Base-by-base conservation (phyloP, 331 rosid species). In the Acacia pycnantha region DNA sequence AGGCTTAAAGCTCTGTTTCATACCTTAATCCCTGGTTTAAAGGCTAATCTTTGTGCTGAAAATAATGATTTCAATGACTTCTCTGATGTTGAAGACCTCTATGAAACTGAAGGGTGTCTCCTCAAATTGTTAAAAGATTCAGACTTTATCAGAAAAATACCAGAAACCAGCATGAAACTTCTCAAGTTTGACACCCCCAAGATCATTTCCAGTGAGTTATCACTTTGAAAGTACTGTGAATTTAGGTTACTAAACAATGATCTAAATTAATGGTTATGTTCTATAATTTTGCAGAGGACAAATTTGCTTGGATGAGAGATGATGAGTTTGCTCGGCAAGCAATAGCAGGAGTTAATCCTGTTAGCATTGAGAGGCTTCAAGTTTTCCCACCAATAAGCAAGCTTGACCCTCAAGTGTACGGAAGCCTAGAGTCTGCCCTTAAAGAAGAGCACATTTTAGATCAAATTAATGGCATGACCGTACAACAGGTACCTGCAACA, bases 261-360 rank as follows among this genome's bases (percentile, higher is more conserved):
- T 18, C 29, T 37, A 73, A 27, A 16, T 13, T 6, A n/a, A 29
- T 80, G 75, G 51, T 48, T 33, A n/a, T 37, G 13, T 69, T 46
- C 72, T 5, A 67, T 14, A 10, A 79, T 50, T 24, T 56, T 88
- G 88, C 85, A 95, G 99, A 93, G 95, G 99, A 95, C 87, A 95
- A 86, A 86, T 91, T 91, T 66, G 92, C 94, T 1, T 95, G 99
- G 99, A 65, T 93, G 81, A 77, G 99, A 87, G 99, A 95, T 61
- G 99, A 95, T 71, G 99, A 95, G 89, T 95, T 95, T 77, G 99
- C 83, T 26, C 94, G 99, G 2, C 94, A 96, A 90, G 94, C 92
- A 76, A 65, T 95, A 18, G 99, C 99, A 4, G 99, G 99, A 76
- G 80, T 96, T 48, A 96, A 96, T 74, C 99, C 99, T 56, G 92